phyloP scores from a whole-genome alignment of 2,329 filamentous ascomycete species.

The Mycosphaerella sp. region DNA sequence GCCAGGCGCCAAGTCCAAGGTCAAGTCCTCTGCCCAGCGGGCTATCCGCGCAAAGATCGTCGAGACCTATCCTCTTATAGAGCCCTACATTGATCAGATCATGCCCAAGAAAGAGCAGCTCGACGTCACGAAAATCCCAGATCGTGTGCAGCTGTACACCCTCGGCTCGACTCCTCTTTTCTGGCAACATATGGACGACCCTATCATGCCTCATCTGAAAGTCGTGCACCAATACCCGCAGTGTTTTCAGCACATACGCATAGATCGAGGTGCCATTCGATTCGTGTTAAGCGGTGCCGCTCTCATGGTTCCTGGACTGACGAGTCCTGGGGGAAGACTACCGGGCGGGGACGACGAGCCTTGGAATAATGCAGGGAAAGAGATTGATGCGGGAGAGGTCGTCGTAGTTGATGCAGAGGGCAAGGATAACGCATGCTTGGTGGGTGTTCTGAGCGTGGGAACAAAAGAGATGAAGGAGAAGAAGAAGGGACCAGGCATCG shows the following conservation, averaged over 20 bases:
- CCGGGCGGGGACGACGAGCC: constrained; percentile 49
- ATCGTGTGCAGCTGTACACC: constrained; percentile 83
- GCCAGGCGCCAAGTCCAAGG: constrained; percentile 80
- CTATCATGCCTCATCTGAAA: constrained; percentile 77
- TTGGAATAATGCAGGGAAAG: constrained; percentile 52
- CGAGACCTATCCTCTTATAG: constrained; percentile 77
- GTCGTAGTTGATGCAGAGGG: constrained; percentile 90
- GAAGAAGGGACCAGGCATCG: constrained; percentile 89
- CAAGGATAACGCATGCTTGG: constrained; percentile 83
- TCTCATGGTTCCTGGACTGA: constrained; percentile 93
- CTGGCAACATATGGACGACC: constrained; percentile 75
- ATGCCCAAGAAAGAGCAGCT: constrained; percentile 91
- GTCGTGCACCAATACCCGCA: constrained; percentile 86
- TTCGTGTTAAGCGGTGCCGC: constrained; percentile 92
- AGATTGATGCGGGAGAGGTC: constrained; percentile 72
- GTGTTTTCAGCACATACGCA: constrained; percentile 76
- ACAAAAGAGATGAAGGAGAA: constrained; percentile 90
- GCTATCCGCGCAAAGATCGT: constrained; percentile 75
- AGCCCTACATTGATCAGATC: constrained; percentile 85
- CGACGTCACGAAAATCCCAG: constrained; percentile 87
- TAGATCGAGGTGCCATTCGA: constrained; percentile 92
- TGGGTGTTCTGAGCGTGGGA: constrained; percentile 75
- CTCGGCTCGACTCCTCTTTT: constrained; percentile 74
- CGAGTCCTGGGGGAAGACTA: constrained; percentile 71
- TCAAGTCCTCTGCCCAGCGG: constrained; percentile 94